Evolutionary conservation across 371 early-diverging fungal species (phyloP).

Genomic region (Mortierella sp.): DNA sequence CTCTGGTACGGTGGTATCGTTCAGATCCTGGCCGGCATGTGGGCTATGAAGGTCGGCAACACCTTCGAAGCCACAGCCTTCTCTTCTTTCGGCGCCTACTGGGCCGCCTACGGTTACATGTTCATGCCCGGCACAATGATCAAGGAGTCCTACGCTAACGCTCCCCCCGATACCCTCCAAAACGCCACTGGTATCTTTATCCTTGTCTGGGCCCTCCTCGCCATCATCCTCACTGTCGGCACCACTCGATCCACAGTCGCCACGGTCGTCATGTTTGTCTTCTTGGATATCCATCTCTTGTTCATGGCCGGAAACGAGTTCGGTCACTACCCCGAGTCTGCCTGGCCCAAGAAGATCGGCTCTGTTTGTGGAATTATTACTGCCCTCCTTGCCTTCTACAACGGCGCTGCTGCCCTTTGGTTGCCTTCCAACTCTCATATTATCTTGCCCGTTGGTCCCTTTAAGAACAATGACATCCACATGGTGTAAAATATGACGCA

Average conservation of each 20-base stretch:
- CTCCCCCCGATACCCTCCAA: constrained; percentile 19
- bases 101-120: constrained; percentile 60
- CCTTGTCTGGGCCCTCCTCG: constrained; percentile 52
- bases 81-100: constrained; percentile 63
- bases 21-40: constrained; percentile 73
- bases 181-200: constrained; percentile 51
- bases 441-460: constrained; percentile 38
- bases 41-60: constrained; percentile 62
- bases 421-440: constrained; percentile 47
- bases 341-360: constrained; percentile 23
- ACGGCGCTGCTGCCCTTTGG: constrained; percentile 53
- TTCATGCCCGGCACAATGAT: constrained; percentile 39
- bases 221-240: constrained; percentile 51
- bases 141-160: constrained; percentile 27
- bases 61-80: constrained; percentile 66
- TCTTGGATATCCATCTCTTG: constrained; percentile 39
- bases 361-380: constrained; percentile 37
- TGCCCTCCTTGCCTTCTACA: constrained; percentile 49
- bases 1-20: constrained; percentile 86
- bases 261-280: constrained; percentile 39
- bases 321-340: constrained; percentile 21
- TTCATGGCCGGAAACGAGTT: constrained; percentile 36
- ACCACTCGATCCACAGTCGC: constrained; percentile 42
- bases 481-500: constrained; percentile 1
- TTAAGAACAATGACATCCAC: constrained; percentile 12